phyloP scores from a whole-genome alignment of 2,329 filamentous ascomycete genomes.

The Hymenoscyphus fraxineus region DNA sequence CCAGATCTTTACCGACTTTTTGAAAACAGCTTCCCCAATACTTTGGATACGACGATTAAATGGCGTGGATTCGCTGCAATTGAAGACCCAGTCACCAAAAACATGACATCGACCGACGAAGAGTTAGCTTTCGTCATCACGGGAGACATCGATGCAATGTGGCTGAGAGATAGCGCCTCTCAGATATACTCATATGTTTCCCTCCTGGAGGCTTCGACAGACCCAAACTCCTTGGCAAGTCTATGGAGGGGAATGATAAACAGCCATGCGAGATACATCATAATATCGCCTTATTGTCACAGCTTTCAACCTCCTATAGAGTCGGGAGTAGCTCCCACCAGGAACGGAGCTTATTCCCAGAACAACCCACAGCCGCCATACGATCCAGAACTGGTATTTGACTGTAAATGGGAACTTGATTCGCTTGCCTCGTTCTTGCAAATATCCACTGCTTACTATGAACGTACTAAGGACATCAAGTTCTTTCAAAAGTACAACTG shows the following conservation, averaged over 20 bases:
- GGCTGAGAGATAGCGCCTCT: slow-evolving; percentile 81
- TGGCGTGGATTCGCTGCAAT: slow-evolving; percentile 60
- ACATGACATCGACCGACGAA: slow-evolving; percentile 44
- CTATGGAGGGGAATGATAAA: slow-evolving; percentile 70
- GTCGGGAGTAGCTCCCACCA: slow-evolving; percentile 57
- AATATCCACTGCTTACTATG: slow-evolving; percentile 74
- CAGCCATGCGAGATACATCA: slow-evolving; percentile 63
- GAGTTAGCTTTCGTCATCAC: slow-evolving; percentile 60
- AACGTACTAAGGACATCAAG: slow-evolving; percentile 63
- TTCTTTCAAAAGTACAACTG: slow-evolving; percentile 73
- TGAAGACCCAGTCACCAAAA: slow-evolving; percentile 32
- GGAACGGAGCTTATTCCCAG: slow-evolving; percentile 56
- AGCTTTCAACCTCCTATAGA: slow-evolving; percentile 82
- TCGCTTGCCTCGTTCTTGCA: slow-evolving; percentile 83
- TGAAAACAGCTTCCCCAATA: slow-evolving; percentile 70
- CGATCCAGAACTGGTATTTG: slow-evolving; percentile 69
- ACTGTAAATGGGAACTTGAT: slow-evolving; percentile 96
- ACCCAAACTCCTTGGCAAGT: slow-evolving; percentile 57
- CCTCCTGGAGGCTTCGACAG: slow-evolving; percentile 52
- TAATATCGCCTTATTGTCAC: slow-evolving; percentile 79
- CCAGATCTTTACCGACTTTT: slow-evolving; percentile 71
- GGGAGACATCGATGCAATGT: slow-evolving; percentile 73
- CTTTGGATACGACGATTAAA: slow-evolving; percentile 66
- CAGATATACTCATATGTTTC: slow-evolving; percentile 68
- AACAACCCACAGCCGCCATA: slow-evolving; percentile 67